Evolutionary conservation across 257 asterid species (phyloP).

Genomic region (Plantago elongata): DNA sequence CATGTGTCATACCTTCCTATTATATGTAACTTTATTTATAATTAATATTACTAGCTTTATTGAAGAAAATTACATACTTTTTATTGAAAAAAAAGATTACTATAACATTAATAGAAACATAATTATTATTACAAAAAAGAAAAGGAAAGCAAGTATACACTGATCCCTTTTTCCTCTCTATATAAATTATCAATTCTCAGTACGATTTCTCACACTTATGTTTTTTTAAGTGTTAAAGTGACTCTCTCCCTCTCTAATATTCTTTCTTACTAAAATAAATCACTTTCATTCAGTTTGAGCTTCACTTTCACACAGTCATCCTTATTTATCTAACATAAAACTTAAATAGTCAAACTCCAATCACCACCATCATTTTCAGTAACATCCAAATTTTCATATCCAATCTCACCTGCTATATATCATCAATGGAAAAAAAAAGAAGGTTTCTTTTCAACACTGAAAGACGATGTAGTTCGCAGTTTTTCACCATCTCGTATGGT

Average conservation of each 20-base stretch:
- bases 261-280: constrained; percentile 35
- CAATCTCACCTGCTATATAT: constrained; percentile 1
- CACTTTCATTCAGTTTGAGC: too few species aligned
- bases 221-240: constrained; percentile 30
- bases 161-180: constrained; percentile 19
- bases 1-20: too few species aligned
- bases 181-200: neutral
- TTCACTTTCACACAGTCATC: constrained; percentile 6
- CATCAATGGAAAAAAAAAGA: constrained; percentile 73
- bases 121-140: too few species aligned
- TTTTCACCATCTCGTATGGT: constrained; percentile 85
- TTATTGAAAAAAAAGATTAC: too few species aligned
- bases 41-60: too few species aligned
- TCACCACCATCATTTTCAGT: neutral
- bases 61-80: too few species aligned
- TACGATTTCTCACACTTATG: constrained; percentile 23
- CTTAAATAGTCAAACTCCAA: too few species aligned
- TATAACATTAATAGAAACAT: too few species aligned
- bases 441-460: constrained; percentile 84
- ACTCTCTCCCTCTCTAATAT: constrained; percentile 20
- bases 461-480: constrained; percentile 83
- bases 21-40: too few species aligned
- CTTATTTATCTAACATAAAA: neutral
- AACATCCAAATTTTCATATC: constrained; percentile 12
- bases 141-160: constrained; percentile 6